Percentiles rank a stretch among this genome's conserved stretches.
Evolutionary conservation across 2,329 filamentous ascomycete genomes (phyloP).

Genomic region (Pseudovirgaria hyperparasitica): DNA sequence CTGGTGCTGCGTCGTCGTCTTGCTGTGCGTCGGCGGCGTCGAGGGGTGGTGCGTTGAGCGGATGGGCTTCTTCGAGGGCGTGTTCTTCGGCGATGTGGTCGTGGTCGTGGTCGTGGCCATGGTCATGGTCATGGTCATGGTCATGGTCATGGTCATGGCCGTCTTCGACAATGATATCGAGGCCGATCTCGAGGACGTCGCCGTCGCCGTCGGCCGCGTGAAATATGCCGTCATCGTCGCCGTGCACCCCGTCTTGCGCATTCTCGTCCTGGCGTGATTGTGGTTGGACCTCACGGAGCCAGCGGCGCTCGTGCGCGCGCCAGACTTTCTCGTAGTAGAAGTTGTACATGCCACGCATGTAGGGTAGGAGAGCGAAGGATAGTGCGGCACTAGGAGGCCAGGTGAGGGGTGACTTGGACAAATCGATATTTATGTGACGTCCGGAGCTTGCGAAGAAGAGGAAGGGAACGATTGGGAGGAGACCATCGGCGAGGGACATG

Average conservation of each 20-base stretch:
- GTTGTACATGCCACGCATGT: slow-evolving; percentile 51
- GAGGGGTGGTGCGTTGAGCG: slow-evolving; percentile 19
- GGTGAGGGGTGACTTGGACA: too few species aligned
- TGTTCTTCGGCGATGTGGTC: slow-evolving; percentile 15
- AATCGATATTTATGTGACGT: too few species aligned
- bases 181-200: slow-evolving; percentile 35
- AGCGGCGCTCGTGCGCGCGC: slow-evolving; percentile 43
- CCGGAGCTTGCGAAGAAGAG: slow-evolving; percentile 46
- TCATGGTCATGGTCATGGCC: slow-evolving; percentile 31
- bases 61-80: slow-evolving; percentile 14
- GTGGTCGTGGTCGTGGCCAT: slow-evolving; percentile 22
- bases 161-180: slow-evolving; percentile 29
- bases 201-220: slow-evolving; percentile 21
- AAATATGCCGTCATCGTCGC: slow-evolving; percentile 18
- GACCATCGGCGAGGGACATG: slow-evolving; percentile 48
- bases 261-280: slow-evolving; percentile 30
- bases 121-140: slow-evolving; percentile 21
- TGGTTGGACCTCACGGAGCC: slow-evolving; percentile 51
- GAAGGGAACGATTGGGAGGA: slow-evolving; percentile 51
- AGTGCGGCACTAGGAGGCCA: slow-evolving; percentile 57
- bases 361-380: slow-evolving; percentile 53
- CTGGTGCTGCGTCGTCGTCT: slow-evolving; percentile 13
- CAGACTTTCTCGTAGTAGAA: slow-evolving; percentile 48
- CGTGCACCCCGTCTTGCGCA: slow-evolving; percentile 12
- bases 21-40: slow-evolving; percentile 13